These are phyloP conservation scores for Lipomyces yarrowii DNA, from an alignment of 1,139 yeast species.

Conservation along the genomic window DNA sequence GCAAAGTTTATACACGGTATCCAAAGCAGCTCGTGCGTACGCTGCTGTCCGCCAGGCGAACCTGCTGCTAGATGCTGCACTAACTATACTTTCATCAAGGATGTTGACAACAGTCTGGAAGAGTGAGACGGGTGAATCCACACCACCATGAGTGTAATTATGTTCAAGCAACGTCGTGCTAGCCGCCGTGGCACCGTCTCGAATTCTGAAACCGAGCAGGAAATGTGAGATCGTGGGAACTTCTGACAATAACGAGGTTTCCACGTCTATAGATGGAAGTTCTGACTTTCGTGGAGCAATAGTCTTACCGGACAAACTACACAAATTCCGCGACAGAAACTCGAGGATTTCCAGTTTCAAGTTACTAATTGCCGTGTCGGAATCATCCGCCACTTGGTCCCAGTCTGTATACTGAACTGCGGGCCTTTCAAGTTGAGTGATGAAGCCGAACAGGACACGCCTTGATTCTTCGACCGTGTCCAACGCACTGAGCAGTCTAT, in stretches of 20 bases:
- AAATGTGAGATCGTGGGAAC: conserved; percentile 68
- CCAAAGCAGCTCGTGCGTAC: conserved; percentile 18
- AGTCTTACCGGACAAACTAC: conserved; percentile 30
- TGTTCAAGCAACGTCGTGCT: conserved; percentile 43
- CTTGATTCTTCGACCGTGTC: conserved; percentile 70
- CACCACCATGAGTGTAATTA: conserved; percentile 48
- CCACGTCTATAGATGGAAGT: conserved; percentile 13
- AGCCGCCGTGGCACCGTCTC: conserved; percentile 46
- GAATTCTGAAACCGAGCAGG: conserved; percentile 67
- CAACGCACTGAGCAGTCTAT: conserved; percentile 70
- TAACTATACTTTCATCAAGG: conserved; percentile 1
- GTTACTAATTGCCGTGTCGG: conserved; percentile 33
- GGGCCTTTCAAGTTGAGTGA: conserved; percentile 64
- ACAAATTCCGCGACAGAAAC: conserved; percentile 58
- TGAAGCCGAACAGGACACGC: conserved; percentile 71
- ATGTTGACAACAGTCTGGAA: conserved; percentile 53
- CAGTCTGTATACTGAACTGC: conserved; percentile 36
- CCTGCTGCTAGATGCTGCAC: not conserved
- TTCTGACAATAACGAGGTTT: conserved; percentile 16
- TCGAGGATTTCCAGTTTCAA: conserved; percentile 62
- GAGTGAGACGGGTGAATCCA: conserved; percentile 56
- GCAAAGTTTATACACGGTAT: conserved; percentile 25
- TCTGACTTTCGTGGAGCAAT: not conserved
- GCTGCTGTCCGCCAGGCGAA: conserved; percentile 10
- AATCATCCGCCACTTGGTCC: conserved; percentile 34